Conservation (phyloP, 2,329 filamentous ascomycete genomes). For the Moelleriella libera region DNA sequence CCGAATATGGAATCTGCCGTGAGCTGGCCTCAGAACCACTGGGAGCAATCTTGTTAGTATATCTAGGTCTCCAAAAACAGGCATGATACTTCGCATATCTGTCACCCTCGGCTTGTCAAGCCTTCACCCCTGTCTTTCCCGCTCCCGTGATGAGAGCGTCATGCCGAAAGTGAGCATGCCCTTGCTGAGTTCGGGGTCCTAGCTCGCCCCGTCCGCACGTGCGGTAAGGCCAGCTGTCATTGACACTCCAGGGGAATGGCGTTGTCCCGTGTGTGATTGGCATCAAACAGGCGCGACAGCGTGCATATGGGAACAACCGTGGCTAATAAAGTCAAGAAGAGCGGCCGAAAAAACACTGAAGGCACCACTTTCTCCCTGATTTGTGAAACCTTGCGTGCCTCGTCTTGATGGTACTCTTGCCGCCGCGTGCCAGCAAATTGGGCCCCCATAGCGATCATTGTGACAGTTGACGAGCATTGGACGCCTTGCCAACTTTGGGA, state of each 20-base stretch:
- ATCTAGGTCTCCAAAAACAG: no score
- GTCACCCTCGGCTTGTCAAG: background rate
- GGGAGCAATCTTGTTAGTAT: no score
- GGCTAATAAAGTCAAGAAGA: no score
- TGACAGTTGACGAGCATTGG: background rate
- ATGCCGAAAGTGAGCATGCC: background rate
- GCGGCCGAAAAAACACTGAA: no score
- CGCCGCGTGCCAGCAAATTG: background rate
- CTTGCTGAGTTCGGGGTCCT: background rate
- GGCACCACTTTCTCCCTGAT: no score
- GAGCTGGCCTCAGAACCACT: no score
- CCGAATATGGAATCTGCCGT: no score
- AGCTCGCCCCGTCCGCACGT: background rate
- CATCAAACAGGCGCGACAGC: no score
- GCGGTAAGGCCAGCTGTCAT: background rate
- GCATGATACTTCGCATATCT: no score
- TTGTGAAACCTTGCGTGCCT: no score
- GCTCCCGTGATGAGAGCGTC: background rate
- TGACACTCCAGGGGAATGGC: background rate
- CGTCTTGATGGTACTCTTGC: background rate
- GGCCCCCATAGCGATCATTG: background rate
- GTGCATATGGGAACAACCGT: no score
- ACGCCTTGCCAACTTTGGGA: background rate
- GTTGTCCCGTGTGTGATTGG: no score
- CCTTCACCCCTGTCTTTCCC: background rate